Evolutionary conservation across 306 rosid species (phyloP).

Genomic region (Lupinus albus): DNA sequence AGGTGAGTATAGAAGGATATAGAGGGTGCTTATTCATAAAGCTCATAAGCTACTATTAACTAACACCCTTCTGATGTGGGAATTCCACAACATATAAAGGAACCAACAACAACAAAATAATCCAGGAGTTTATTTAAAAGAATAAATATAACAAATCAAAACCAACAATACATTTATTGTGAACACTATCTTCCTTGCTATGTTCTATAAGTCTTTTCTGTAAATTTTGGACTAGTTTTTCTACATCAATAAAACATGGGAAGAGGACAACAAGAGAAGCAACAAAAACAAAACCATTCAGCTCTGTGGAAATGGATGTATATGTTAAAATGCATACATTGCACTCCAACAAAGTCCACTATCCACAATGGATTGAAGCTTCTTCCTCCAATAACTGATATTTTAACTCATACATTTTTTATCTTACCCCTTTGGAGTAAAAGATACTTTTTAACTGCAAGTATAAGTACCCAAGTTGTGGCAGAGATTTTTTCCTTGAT

Average conservation of each 20-base stretch:
- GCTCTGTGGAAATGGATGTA: slow-evolving; percentile 24
- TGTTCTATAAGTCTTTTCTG: slow-evolving; percentile 20
- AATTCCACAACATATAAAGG: slow-evolving; percentile 32
- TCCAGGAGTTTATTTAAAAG: slow-evolving; percentile 21
- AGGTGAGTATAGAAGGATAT: slow-evolving; percentile 11
- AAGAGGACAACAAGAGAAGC: slow-evolving; percentile 35
- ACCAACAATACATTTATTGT: slow-evolving; percentile 29
- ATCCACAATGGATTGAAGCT: slow-evolving; percentile 35
- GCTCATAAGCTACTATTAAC: slow-evolving; percentile 1
- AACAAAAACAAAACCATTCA: slow-evolving; percentile 11
- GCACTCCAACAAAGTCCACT: slow-evolving; percentile 36
- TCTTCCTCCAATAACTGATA: slow-evolving; percentile 36
- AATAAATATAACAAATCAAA: slow-evolving; percentile 24
- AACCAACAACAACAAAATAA: slow-evolving; percentile 7
- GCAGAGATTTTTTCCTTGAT: slow-evolving; percentile 94
- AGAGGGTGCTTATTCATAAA: slow-evolving; percentile 35
- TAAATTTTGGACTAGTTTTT: slow-evolving; percentile 17
- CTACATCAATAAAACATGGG: slow-evolving; percentile 19
- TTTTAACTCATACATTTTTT: slow-evolving; percentile 38
- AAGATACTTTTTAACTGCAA: slow-evolving; percentile 73
- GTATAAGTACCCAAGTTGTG: slow-evolving; percentile 85
- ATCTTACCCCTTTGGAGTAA: slow-evolving; percentile 59
- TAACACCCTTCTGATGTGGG: slow-evolving; percentile 22
- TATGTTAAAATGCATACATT: slow-evolving; percentile 19
- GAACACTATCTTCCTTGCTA: slow-evolving; percentile 20